Percentiles rank a stretch among this genome's conserved stretches.
phyloP scores from a whole-genome alignment of 352 stramenopile genomes.

The Phytophthora sp. region DNA sequence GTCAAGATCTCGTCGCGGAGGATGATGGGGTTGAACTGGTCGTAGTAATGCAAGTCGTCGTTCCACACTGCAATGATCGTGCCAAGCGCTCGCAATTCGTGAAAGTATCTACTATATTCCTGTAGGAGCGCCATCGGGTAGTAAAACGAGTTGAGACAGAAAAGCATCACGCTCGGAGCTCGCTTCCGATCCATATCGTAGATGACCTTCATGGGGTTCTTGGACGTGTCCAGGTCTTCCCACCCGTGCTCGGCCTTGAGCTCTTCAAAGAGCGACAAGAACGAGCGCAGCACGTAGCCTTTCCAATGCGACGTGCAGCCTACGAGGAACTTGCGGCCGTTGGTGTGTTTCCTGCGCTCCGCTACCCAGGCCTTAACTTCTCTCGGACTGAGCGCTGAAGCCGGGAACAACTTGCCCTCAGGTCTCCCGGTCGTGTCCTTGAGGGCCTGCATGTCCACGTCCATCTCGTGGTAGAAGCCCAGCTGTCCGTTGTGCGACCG shows the following conservation, averaged over 20 bases:
- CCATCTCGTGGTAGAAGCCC: constrained; percentile 85
- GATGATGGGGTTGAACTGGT: constrained; percentile 70
- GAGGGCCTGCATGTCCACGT: constrained; percentile 68
- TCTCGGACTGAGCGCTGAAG: constrained; percentile 40
- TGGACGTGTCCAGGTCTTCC: constrained; percentile 60
- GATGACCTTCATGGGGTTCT: constrained; percentile 62
- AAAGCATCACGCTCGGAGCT: constrained; percentile 73
- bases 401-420: constrained; percentile 51
- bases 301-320: constrained; percentile 68
- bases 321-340: constrained; percentile 74
- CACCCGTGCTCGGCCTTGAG: constrained; percentile 71
- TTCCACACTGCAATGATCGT: constrained; percentile 81
- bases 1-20: constrained; percentile 73
- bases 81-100: constrained; percentile 65
- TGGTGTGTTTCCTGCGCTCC: constrained; percentile 67
- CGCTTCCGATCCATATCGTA: constrained; percentile 67
- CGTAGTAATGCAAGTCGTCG: constrained; percentile 82
- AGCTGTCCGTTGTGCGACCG: constrained; percentile 53
- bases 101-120: constrained; percentile 69
- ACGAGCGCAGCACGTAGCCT: constrained; percentile 70
- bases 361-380: constrained; percentile 69
- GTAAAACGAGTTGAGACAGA: constrained; percentile 80
- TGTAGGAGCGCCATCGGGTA: constrained; percentile 72
- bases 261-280: constrained; percentile 69
- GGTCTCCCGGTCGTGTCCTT: constrained; percentile 39